Base-by-base conservation (phyloP, 805 yeast species). In the Candida rishiriensis region DNA sequence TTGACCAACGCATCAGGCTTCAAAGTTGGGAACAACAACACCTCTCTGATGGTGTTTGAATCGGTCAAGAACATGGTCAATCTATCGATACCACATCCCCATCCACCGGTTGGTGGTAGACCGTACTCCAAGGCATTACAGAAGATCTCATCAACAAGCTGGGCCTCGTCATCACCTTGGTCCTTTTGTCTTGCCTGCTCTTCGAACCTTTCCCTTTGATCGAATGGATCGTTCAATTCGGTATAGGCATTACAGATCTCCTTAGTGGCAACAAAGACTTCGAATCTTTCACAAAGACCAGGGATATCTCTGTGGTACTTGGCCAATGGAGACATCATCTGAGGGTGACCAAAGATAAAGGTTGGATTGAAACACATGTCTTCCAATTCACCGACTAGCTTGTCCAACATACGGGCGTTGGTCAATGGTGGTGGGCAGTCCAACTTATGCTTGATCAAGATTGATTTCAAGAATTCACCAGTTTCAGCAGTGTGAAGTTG, bases 11-110 rank as follows among this genome's bases (percentile, higher is more conserved):
- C 77, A 64, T 93, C 99, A 38, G 98, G 99, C 76, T 90, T 93
- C 81, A 91, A 88, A 50, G 98, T 90, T 69, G 99, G 99, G 95
- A 91, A 91, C 68, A 93, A 74, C 57, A 91, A 76, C 39, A 91
- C 98, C 75, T 91, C 99, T 83, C 97, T 88, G 64, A 91, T 91
- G 56, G 97, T 87, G 76, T 89, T 86, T 47, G 96, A 87, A 71
- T 93, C 82, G 50, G 98, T 93, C 73, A 93, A 80, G 76, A 93
- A 93, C 99, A 91, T 91, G 63, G 97, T 89, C 64, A 91, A 68
- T 77, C 99, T 85, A 72, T 91, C 99, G 57, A 91, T 90, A 79
- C 99, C 99, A 73, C 96, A 85, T 59, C 99, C 99, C 98, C 98
- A 91, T 57, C 99, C 99, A 69, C 95, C 98, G 58, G 98, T 93